phyloP scores from a whole-genome alignment of 495 filamentous ascomycete species.

The Xylaria flabelliformis region DNA sequence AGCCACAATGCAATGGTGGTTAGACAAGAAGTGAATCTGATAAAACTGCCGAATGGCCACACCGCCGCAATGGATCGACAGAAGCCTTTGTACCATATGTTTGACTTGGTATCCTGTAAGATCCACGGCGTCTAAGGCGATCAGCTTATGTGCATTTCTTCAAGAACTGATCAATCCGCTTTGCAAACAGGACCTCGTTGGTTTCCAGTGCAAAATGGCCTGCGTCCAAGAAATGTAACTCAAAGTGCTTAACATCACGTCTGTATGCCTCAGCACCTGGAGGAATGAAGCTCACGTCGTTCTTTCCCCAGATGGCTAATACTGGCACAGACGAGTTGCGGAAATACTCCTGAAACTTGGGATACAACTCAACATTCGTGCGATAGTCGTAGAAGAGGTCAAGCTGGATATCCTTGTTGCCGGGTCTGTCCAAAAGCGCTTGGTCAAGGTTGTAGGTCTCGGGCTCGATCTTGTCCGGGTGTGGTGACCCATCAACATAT shows the following conservation, averaged over 20 bases:
- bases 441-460: conserved; percentile 60
- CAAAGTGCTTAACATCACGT: conserved; percentile 58
- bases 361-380: conserved; percentile 62
- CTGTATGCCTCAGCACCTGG: conserved; percentile 66
- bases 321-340: conserved; percentile 59
- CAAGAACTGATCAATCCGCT: not conserved
- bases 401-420: conserved; percentile 63
- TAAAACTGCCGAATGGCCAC: not conserved
- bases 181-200: not conserved
- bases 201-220: conserved; percentile 6
- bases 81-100: not conserved
- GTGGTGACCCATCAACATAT: conserved; percentile 57
- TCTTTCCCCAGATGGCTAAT: conserved; percentile 68
- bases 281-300: conserved; percentile 63
- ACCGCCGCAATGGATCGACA: not conserved
- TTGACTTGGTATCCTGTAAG: not conserved
- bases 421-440: conserved; percentile 55
- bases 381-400: conserved; percentile 65
- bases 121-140: not conserved
- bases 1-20: not conserved
- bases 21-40: not conserved
- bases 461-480: conserved; percentile 51
- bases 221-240: conserved; percentile 30
- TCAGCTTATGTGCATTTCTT: not conserved
- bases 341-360: conserved; percentile 66